Conservation (phyloP, 768 basidiomycete species). For the Suillus sp. region DNA sequence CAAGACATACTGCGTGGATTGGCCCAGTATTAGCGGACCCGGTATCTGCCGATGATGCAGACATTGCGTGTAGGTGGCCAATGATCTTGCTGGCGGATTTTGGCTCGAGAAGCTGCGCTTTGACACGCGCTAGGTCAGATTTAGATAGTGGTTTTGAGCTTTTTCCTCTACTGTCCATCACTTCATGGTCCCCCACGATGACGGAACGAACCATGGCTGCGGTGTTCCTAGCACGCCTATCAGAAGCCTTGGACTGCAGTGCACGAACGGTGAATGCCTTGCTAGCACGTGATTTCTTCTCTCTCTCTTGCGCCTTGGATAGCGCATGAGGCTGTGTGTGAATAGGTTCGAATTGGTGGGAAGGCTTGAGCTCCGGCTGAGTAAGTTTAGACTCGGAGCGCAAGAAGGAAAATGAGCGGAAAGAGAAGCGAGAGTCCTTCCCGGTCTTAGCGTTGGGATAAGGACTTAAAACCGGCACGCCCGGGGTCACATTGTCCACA, state of each 20-base stretch:
- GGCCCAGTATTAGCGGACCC: conserved; percentile 39
- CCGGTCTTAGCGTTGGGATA: conserved; percentile 10
- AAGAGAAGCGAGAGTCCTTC: conserved; percentile 47
- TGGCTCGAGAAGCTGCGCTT: conserved; percentile 64
- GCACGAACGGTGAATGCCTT: conserved; percentile 34
- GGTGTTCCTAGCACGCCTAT: conserved; percentile 63
- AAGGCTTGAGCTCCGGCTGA: conserved; percentile 35
- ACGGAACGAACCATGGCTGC: conserved; percentile 66
- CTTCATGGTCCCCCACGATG: conserved; percentile 58
- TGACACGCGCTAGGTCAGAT: conserved; percentile 63
- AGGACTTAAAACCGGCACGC: conserved; percentile 6
- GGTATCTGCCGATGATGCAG: conserved; percentile 31
- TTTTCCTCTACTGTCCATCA: conserved; percentile 33
- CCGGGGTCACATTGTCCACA: conserved; percentile 22
- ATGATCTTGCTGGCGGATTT: conserved; percentile 74
- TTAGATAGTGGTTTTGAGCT: conserved; percentile 46
- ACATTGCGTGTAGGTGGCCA: conserved; percentile 63
- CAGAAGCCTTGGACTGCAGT: conserved; percentile 42
- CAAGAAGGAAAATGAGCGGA: conserved; percentile 48
- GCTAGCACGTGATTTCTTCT: conserved; percentile 42
- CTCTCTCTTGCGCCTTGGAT: conserved; percentile 40
- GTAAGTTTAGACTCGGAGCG: conserved; percentile 35
- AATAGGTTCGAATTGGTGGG: conserved; percentile 11
- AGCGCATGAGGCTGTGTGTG: conserved; percentile 27
- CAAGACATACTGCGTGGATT: conserved; percentile 80